Evolutionary conservation across 371 early-diverging fungal species (phyloP).

Genomic region (Zancudomyces culisetae): DNA sequence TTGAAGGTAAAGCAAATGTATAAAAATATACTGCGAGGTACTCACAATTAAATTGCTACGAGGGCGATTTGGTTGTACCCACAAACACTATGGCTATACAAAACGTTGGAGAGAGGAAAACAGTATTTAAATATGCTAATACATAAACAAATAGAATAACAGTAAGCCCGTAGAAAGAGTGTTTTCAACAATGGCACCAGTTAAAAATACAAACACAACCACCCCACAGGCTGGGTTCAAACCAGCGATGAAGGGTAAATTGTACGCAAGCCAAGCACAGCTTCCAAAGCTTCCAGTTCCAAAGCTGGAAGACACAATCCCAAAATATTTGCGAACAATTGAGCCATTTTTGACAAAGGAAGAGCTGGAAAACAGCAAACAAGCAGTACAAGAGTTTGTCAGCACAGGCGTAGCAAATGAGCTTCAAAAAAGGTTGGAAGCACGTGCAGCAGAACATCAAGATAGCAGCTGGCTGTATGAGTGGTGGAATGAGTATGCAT

Average conservation of each 20-base stretch:
- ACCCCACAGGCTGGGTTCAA: conserved; percentile 2
- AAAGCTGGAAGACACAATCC: conserved; percentile 56
- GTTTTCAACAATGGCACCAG: background rate
- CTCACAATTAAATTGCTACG: too few relatives aligned
- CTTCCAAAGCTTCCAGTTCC: conserved; percentile 88
- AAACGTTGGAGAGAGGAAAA: too few relatives aligned
- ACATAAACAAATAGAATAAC: too few relatives aligned
- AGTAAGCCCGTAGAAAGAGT: too few relatives aligned
- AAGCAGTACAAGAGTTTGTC: conserved; percentile 54
- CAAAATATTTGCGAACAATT: conserved; percentile 65
- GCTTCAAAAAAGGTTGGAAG: conserved; percentile 69
- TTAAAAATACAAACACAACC: too few relatives aligned
- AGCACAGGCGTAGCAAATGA: conserved; percentile 59
- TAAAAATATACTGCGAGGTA: too few relatives aligned
- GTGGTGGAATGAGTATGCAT: conserved; percentile 89
- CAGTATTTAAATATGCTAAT: too few relatives aligned
- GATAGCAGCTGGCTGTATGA: conserved; percentile 69
- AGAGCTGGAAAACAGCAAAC: conserved; percentile 49
- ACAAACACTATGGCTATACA: too few relatives aligned
- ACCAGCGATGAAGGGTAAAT: conserved; percentile 11
- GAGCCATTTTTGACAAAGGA: conserved; percentile 53
- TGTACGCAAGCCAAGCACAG: conserved; percentile 22
- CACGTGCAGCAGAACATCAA: conserved; percentile 24
- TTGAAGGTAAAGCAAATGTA: too few relatives aligned
- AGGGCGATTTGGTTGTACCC: too few relatives aligned